Evolutionary conservation across 2,329 filamentous ascomycete genomes (phyloP).

Genomic region (Alternaria viburni): DNA sequence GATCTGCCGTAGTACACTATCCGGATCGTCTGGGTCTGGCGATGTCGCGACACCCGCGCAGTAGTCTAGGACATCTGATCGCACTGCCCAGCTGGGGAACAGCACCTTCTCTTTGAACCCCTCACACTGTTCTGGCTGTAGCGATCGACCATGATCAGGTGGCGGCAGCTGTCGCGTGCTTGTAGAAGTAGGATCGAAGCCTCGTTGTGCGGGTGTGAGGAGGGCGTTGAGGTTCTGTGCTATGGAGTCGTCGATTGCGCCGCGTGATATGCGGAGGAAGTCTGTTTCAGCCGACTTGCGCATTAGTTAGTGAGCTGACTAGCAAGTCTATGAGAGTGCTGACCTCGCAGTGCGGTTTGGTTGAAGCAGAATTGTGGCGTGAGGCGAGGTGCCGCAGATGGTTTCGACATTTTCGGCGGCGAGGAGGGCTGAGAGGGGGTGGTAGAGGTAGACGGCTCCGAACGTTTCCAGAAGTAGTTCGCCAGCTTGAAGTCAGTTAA

Average conservation of each 20-base stretch:
- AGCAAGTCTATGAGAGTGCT: conserved; percentile 2
- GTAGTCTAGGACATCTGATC: conserved; percentile 85
- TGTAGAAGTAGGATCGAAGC: conserved; percentile 83
- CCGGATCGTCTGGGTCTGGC: conserved; percentile 86
- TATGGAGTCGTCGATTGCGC: conserved; percentile 90
- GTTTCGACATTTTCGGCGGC: conserved; percentile 48
- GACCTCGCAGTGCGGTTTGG: conserved; percentile 58
- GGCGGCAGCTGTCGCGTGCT: conserved; percentile 64
- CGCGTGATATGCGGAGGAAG: conserved; percentile 85
- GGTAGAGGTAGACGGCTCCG: conserved; percentile 15
- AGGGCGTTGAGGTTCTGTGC: conserved; percentile 91
- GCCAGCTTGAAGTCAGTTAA: conserved; percentile 30
- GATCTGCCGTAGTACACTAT: conserved; percentile 70
- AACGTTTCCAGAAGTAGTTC: conserved; percentile 38
- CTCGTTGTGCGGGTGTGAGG: conserved; percentile 71
- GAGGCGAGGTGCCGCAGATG: conserved; percentile 49
- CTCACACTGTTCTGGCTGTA: conserved; percentile 69
- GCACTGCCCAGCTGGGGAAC: conserved; percentile 86
- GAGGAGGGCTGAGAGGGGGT: conserved; percentile 5
- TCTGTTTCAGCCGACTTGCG: conserved; percentile 60
- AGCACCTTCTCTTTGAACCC: conserved; percentile 78
- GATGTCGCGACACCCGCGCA: conserved; percentile 87
- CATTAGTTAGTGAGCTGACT: conserved; percentile 45
- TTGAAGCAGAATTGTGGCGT: conserved; percentile 61
- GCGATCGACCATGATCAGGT: conserved; percentile 53